Base-by-base conservation (phyloP, 2,329 filamentous ascomycete genomes). In the Amylocarpus encephaloides region DNA sequence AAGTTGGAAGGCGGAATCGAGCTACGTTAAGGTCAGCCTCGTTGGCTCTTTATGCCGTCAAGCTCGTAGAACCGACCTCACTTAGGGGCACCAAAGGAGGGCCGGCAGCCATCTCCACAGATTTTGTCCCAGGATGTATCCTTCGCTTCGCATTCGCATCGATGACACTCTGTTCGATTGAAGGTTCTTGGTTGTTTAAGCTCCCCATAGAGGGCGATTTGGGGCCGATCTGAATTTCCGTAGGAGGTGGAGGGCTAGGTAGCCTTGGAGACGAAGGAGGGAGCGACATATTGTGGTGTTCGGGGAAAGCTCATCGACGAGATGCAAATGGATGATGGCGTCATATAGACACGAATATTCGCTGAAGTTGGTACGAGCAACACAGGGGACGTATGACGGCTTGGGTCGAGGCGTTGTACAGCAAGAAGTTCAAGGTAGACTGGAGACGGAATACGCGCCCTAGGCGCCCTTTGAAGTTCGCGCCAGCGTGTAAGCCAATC, bases 1-100 rank as follows among this genome's bases (percentile, higher is more conserved):
- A 15, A 97, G 81, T 68, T 96, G 93, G 67, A 97, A 98, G 40
- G 93, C 88, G 18, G 92, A 97, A 66, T 98, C 91, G 59, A 98
- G 89, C 88, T 96, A 67, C 48, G 39, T 30, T 15, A 15, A 9
- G 35, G 44, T 68, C 51, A 65, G 58, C 46, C 39, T 45, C 32
- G 34, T 12, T 18, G 47, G n/a, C 19, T 13, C 4, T 36, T 13
- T 13, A 4, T 36, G 3, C 6, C 13, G 13, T 18, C 16, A 22
- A n/a, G 33, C 12, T 7, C 6, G 43, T 18, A 49, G 48, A 40
- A 68, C 78, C 57, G 67, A 94, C 90, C 75, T 96, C 88, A 58
- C 82, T 81, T 52, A 96, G 73, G 39, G 92, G 87, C 49, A 96
- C 79, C 54, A 97, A 74, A 13, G 93, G 92, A 58, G 92, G 93